phyloP scores from a whole-genome alignment of 345 rosid genomes.

The Erucastrum elatum region DNA sequence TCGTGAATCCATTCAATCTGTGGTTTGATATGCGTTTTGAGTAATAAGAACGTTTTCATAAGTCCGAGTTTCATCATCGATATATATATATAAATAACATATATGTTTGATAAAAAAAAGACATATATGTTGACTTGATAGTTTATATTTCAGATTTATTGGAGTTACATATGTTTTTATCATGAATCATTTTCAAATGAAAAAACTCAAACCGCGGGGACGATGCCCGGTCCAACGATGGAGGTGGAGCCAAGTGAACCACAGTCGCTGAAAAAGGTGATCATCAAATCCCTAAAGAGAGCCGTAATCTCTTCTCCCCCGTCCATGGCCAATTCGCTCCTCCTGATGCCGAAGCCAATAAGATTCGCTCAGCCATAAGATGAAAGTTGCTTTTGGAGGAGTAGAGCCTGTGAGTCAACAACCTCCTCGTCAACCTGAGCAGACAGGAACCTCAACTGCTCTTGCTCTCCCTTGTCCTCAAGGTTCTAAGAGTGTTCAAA shows the following conservation, averaged over 20 bases:
- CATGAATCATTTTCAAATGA: too few relatives aligned
- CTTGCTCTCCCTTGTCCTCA: constrained; percentile 79
- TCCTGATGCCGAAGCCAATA: constrained; percentile 75
- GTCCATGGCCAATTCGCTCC: constrained; percentile 70
- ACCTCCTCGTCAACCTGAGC: constrained; percentile 43
- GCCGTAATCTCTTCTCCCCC: constrained; percentile 86
- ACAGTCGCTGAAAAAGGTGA: constrained; percentile 55
- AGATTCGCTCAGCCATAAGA: constrained; percentile 86
- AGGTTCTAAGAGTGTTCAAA: constrained; percentile 51
- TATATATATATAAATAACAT: too few relatives aligned
- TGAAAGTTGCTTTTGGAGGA: constrained; percentile 63
- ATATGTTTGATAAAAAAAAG: too few relatives aligned
- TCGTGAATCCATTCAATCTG: not conserved
- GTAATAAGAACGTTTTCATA: not conserved
- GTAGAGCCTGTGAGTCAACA: constrained; percentile 45
- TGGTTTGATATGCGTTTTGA: not conserved
- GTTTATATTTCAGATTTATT: not conserved
- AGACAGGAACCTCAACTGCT: constrained; percentile 47
- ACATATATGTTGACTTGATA: too few relatives aligned
- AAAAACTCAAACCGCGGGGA: constrained; percentile 31
- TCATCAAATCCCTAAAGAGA: constrained; percentile 77
- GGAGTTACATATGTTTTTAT: too few relatives aligned
- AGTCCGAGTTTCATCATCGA: too few relatives aligned
- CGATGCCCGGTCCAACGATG: constrained; percentile 50
- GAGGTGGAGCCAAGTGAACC: constrained; percentile 94